These are phyloP conservation scores for Aphanocladium album DNA, from an alignment of 2,329 filamentous ascomycete genomes.

Conservation along the genomic window DNA sequence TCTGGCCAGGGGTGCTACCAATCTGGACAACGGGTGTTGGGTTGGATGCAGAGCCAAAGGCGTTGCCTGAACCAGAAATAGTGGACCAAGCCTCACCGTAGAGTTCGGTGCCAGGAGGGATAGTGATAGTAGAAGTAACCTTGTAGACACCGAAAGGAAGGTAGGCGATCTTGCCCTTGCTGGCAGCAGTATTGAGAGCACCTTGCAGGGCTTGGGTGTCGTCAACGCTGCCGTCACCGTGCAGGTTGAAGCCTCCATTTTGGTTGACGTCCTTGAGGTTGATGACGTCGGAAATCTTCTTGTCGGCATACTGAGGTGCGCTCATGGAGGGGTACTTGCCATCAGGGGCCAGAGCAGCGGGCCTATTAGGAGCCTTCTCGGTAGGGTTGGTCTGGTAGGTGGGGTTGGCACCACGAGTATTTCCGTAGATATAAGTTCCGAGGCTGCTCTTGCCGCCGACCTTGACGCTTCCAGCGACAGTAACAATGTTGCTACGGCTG, in stretches of 20 bases:
- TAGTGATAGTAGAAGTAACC: conserved; percentile 41
- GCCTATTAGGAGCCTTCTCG: conserved; percentile 25
- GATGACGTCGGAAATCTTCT: conserved; percentile 30
- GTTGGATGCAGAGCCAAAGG: conserved; percentile 7
- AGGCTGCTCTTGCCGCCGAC: conserved; percentile 24
- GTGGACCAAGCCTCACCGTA: conserved; percentile 10
- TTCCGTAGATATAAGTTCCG: conserved; percentile 37
- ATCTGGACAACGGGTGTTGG: conserved; percentile 12
- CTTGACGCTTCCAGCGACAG: not conserved
- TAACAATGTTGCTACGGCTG: conserved; percentile 17
- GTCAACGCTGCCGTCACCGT: conserved; percentile 52
- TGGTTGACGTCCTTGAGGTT: conserved; percentile 20
- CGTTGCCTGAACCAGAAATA: conserved; percentile 6
- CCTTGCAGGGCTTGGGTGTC: conserved; percentile 55
- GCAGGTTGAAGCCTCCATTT: conserved; percentile 11
- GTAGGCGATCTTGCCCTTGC: conserved; percentile 46
- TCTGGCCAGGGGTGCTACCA: conserved; percentile 32
- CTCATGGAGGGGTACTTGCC: conserved; percentile 32
- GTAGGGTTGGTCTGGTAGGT: conserved; percentile 30
- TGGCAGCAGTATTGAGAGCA: conserved; percentile 47
- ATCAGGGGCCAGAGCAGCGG: conserved; percentile 30
- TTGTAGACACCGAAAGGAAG: conserved; percentile 53
- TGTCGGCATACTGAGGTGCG: conserved; percentile 35
- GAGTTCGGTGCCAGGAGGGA: conserved; percentile 34
- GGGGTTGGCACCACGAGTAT: conserved; percentile 36